Base-by-base conservation (phyloP, 495 filamentous ascomycete species). In the Pseudoneurospora amorphoporcata region DNA sequence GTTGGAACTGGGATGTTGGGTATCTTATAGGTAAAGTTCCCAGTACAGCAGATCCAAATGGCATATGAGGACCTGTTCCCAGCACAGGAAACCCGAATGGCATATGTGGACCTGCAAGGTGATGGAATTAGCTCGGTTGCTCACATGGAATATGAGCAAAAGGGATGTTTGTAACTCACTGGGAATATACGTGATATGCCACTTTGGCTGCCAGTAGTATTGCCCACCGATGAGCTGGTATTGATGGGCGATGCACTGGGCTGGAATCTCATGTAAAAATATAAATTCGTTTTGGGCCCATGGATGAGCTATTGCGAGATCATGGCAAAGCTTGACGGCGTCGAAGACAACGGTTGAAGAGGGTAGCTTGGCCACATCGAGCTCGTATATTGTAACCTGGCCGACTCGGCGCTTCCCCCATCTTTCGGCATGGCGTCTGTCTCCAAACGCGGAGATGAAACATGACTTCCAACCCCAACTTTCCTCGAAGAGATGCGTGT, bases 201-300 rank as follows among this genome's bases (percentile, higher is more conserved):
- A 19, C 17, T 19, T 8, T 6, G 43, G 43, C n/a, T 19, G 17
- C 3, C n/a, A 16, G 43, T n/a, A n/a, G 8, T 53, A 53, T 19
- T 23, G 7, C 3, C 19, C 4, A 23, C 9, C 45, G 3, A 4
- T 1, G 45, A 53, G 45, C 3, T 23, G 4, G 23, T 23, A 5
- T 10, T 23, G 0, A 23, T 19, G 3, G 19, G 0, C 3, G 2
- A 53, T 0, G 2, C 45, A 53, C 8, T 23, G 0, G 19, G 3
- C n/a, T 8, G 45, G 45, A 23, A 53, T 53, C 0, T 8, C 0
- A 53, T 12, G 0, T 4, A 53, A 23, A 6, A 53, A 53, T 8
- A 53, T 2, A 53, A 53, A 53, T 19, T 53, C 45, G 9, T 53
- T 2, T 19, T 53, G 12, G 2, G 45, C 45, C 19, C 9, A 53